Evolutionary conservation across 2,329 filamentous ascomycete genomes (phyloP).

Genomic region (Fusarium chuoi): DNA sequence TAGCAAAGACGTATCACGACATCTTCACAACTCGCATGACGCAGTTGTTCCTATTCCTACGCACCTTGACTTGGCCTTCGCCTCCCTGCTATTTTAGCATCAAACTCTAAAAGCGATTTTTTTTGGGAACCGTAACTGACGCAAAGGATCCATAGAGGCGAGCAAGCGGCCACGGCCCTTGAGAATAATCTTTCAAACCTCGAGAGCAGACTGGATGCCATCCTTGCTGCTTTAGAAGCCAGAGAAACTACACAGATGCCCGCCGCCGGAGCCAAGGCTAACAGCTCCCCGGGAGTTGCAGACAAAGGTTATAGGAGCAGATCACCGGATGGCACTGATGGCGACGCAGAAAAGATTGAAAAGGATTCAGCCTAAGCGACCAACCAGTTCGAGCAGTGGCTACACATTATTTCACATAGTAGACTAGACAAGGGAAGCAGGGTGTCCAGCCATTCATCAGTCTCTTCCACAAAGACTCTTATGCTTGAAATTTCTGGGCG

Average conservation of each 20-base stretch:
- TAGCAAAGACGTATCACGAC: background rate
- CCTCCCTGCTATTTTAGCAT: background rate
- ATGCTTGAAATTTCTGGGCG: conserved; percentile 8
- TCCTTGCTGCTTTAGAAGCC: conserved; percentile 61
- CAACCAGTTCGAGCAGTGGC: background rate
- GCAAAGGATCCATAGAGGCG: conserved; percentile 55
- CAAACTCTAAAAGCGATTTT: background rate
- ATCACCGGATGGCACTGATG: background rate
- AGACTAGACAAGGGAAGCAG: background rate
- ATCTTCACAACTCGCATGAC: background rate
- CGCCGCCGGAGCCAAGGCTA: background rate
- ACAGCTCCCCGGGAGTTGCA: background rate
- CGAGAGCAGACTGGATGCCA: conserved; percentile 65
- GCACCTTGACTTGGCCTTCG: background rate
- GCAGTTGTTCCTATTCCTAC: background rate
- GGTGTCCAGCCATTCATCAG: background rate
- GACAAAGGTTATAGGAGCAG: conserved; percentile 1
- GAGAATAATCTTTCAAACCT: conserved; percentile 63
- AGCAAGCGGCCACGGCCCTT: conserved; percentile 63
- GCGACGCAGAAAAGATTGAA: conserved; percentile 2
- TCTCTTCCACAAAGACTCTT: conserved; percentile 8
- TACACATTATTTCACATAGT: background rate
- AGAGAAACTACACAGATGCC: conserved; percentile 10
- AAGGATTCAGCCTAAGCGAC: conserved; percentile 7
- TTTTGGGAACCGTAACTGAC: conserved; percentile 28